These are phyloP conservation scores for Abrus precatorius DNA, from an alignment of 306 rosid species.

Conservation along the genomic window DNA sequence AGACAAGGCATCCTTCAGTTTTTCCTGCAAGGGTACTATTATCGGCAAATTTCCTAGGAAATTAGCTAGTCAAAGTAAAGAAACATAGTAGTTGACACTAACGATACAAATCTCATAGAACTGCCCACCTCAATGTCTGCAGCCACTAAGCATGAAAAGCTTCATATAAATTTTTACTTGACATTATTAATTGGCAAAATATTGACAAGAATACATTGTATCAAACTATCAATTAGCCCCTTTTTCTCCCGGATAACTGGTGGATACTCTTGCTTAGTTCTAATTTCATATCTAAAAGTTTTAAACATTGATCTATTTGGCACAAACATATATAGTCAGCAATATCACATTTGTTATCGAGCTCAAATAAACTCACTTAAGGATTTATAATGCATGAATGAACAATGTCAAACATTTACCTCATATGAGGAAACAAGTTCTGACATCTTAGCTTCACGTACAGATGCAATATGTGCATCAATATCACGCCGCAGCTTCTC, in stretches of 20 bases:
- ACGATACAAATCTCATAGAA: conserved; percentile 9
- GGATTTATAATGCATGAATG: conserved; percentile 19
- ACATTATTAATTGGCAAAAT: conserved; percentile 8
- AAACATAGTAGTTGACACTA: conserved; percentile 16
- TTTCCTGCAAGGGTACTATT: conserved; percentile 63
- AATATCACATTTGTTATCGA: not conserved
- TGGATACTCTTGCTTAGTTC: conserved; percentile 16
- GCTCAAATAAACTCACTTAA: conserved; percentile 21
- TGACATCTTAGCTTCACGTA: conserved; percentile 73
- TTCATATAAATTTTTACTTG: conserved; percentile 31
- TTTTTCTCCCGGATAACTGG: not conserved
- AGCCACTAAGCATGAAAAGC: conserved; percentile 39
- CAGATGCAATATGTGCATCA: conserved; percentile 71
- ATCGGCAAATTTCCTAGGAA: conserved; percentile 47
- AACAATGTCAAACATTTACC: conserved; percentile 55
- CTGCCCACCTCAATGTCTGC: not conserved
- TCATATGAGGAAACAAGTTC: conserved; percentile 71
- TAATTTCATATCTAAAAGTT: conserved; percentile 8
- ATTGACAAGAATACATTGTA: conserved; percentile 5
- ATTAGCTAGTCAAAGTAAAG: conserved; percentile 15
- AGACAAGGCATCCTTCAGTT: conserved; percentile 79
- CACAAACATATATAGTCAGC: not conserved
- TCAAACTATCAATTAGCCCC: conserved; percentile 14
- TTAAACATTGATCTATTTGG: conserved; percentile 18
- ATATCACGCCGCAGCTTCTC: conserved; percentile 87